A percentile compares a stretch with the other conserved stretches of the same genome.
phyloP scores from a whole-genome alignment of 805 yeast species.

The Teunomyces gatunensis region DNA sequence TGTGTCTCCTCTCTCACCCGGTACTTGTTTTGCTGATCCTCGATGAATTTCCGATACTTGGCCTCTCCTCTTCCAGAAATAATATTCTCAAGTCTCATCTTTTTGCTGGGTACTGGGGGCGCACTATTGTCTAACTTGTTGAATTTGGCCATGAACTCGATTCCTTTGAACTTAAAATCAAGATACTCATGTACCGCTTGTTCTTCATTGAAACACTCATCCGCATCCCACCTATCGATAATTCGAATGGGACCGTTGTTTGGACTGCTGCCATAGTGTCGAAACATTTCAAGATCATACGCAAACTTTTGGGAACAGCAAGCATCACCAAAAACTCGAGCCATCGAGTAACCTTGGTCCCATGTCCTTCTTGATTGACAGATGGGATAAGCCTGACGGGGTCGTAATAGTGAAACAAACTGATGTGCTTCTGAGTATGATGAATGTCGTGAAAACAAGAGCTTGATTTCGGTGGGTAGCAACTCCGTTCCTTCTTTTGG shows the following conservation, averaged over 20 bases:
- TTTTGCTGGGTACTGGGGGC: conserved; percentile 8
- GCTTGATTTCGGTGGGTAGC: conserved; percentile 34
- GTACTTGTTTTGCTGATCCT: conserved; percentile 24
- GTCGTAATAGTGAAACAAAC: conserved; percentile 34
- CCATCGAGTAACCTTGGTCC: conserved; percentile 38
- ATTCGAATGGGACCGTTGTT: conserved; percentile 17
- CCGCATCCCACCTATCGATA: conserved; percentile 34
- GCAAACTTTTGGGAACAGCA: conserved; percentile 16
- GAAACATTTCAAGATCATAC: conserved; percentile 14
- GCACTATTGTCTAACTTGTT: not conserved
- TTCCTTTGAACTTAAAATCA: conserved; percentile 10
- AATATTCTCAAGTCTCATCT: conserved; percentile 22
- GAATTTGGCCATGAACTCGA: conserved; percentile 4
- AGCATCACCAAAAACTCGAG: conserved; percentile 38
- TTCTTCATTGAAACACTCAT: conserved; percentile 28
- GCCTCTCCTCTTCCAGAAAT: conserved; percentile 26
- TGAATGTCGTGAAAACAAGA: conserved; percentile 47
- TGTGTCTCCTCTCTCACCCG: not conserved
- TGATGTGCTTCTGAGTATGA: conserved; percentile 40
- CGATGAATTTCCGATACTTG: conserved; percentile 19
- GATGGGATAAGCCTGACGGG: conserved; percentile 45
- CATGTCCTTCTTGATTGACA: conserved; percentile 31
- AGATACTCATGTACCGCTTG: conserved; percentile 15
- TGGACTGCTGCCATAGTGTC: conserved; percentile 13
- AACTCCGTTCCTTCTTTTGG: conserved; percentile 24